phyloP scores from a whole-genome alignment of 768 basidiomycete genomes.

The Pleurotus giganteus region DNA sequence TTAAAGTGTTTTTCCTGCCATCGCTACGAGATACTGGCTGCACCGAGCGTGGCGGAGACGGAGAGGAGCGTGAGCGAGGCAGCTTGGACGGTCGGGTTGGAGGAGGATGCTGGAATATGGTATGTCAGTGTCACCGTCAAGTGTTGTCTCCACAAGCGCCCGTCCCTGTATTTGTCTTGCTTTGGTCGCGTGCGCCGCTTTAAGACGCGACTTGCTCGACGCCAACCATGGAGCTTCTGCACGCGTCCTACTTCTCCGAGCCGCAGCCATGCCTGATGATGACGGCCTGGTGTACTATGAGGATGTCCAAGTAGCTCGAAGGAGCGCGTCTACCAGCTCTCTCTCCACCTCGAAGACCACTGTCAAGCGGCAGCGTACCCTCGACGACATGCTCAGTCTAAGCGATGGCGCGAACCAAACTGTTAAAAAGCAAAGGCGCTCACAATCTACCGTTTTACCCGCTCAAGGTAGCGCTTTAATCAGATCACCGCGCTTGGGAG shows the following conservation, averaged over 20 bases:
- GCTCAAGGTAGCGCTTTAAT: conserved; percentile 13
- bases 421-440: conserved; percentile 49
- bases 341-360: conserved; percentile 15
- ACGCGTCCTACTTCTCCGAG: not conserved
- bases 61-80: conserved; percentile 78
- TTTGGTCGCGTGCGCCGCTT: not conserved
- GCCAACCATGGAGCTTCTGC: not conserved
- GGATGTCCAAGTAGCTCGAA: conserved; percentile 33
- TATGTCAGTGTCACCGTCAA: too few species aligned
- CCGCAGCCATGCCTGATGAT: conserved; percentile 10
- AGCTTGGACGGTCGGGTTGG: conserved; percentile 44
- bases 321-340: conserved; percentile 4
- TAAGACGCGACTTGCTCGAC: too few species aligned
- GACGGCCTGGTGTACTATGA: conserved; percentile 37
- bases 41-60: conserved; percentile 65
- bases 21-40: conserved; percentile 53
- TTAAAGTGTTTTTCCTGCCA: conserved; percentile 17
- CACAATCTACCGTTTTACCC: conserved; percentile 20
- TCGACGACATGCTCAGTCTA: conserved; percentile 59
- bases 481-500: not conserved
- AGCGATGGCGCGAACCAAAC: conserved; percentile 29
- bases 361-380: conserved; percentile 58
- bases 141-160: not conserved
- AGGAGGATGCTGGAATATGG: not conserved
- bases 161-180: not conserved